A percentile compares a stretch with the other conserved stretches of the same genome.
These are phyloP conservation scores for Colletotrichum sp. DNA, from an alignment of 2,329 filamentous ascomycete species.

Conservation along the genomic window DNA sequence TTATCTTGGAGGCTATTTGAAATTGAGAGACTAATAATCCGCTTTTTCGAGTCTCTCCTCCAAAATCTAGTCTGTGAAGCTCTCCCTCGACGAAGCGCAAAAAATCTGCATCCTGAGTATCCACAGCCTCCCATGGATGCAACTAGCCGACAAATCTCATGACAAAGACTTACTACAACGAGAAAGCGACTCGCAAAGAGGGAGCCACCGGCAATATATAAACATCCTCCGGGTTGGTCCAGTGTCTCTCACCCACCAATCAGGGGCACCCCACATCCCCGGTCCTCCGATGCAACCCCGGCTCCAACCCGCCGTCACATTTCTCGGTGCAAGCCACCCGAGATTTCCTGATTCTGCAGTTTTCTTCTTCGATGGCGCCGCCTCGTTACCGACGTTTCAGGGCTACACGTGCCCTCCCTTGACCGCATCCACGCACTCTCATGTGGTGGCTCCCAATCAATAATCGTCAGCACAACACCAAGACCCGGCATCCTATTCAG, in stretches of 20 bases:
- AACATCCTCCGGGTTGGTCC: neutral
- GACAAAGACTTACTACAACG: neutral
- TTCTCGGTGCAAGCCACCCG: constrained; percentile 11
- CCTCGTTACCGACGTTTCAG: neutral
- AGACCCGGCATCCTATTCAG: constrained; percentile 4
- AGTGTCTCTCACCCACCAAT: constrained; percentile 2
- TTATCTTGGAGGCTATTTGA: neutral
- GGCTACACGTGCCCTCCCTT: neutral
- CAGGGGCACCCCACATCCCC: neutral
- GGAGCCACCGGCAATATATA: neutral
- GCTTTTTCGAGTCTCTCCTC: neutral
- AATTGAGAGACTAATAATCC: neutral
- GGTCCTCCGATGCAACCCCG: constrained; percentile 3
- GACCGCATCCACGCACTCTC: neutral
- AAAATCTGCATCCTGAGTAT: neutral
- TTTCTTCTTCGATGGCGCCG: neutral
- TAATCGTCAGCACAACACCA: neutral
- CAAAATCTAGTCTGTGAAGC: neutral
- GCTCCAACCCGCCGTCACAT: constrained; percentile 1
- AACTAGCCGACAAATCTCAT: neutral
- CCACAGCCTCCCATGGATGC: neutral
- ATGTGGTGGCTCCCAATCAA: constrained; percentile 1
- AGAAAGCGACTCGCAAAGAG: neutral
- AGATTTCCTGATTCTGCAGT: constrained; percentile 19
- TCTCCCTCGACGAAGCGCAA: neutral